A percentile compares a stretch with the other conserved stretches of the same genome.
Evolutionary conservation across 2,329 filamentous ascomycete genomes (phyloP).

Genomic region (Microcyclospora tardicrescens): DNA sequence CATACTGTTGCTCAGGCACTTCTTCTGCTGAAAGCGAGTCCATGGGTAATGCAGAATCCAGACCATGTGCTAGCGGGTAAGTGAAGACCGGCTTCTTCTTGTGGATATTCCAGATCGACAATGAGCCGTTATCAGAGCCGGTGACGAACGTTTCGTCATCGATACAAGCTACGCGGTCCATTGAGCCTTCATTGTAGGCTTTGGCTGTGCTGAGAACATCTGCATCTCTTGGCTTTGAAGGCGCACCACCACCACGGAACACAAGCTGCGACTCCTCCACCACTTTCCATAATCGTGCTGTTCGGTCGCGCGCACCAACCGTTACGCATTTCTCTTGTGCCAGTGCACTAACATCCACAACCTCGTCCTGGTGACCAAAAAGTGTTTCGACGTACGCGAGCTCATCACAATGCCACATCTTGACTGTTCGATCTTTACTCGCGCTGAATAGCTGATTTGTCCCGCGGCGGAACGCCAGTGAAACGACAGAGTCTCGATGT

Average conservation of each 20-base stretch:
- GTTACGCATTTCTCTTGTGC: slow-evolving; percentile 80
- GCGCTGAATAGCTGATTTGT: slow-evolving; percentile 83
- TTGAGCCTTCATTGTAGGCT: slow-evolving; percentile 60
- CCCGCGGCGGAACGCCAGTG: slow-evolving; percentile 61
- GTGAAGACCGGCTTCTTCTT: slow-evolving; percentile 92
- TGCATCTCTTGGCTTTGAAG: slow-evolving; percentile 25
- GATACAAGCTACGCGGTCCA: slow-evolving; percentile 83
- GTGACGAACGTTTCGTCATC: slow-evolving; percentile 85
- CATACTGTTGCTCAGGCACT: slow-evolving; percentile 42
- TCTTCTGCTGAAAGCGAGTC: slow-evolving; percentile 61
- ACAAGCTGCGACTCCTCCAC: slow-evolving; percentile 90
- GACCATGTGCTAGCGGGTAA: slow-evolving; percentile 67
- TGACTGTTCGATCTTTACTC: slow-evolving; percentile 83
- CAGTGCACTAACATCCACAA: slow-evolving; percentile 71
- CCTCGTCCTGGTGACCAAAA: slow-evolving; percentile 88
- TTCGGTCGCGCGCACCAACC: slow-evolving; percentile 81
- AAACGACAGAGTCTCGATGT: slow-evolving; percentile 77
- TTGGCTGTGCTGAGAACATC: slow-evolving; percentile 1
- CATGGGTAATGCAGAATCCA: slow-evolving; percentile 57
- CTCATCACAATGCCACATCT: slow-evolving; percentile 87
- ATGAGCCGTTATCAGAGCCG: slow-evolving; percentile 76
- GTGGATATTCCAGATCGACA: slow-evolving; percentile 76
- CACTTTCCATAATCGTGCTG: slow-evolving; percentile 89
- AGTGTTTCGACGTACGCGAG: slow-evolving; percentile 90
- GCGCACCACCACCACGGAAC: slow-evolving; percentile 65